Conservation (phyloP, 108 stramenopile genomes). For the Ochromonas danica region DNA sequence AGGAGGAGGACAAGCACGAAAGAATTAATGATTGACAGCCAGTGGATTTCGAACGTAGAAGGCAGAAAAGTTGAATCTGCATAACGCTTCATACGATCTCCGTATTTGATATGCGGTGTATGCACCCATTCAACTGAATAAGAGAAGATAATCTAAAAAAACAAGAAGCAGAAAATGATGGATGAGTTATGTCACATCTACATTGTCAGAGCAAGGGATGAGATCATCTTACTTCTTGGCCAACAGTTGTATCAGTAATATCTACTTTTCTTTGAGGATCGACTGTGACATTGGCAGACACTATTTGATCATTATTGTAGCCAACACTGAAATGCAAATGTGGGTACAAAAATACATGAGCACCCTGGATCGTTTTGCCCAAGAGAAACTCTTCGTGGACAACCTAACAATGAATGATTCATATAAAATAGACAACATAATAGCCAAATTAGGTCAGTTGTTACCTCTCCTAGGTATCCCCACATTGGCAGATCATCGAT, state of each 20-base stretch:
- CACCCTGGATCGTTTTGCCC: slow-evolving; percentile 30
- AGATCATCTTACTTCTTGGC: slow-evolving; percentile 54
- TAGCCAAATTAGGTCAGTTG: not conserved
- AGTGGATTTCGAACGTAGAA: slow-evolving; percentile 79
- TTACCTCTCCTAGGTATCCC: slow-evolving; percentile 84
- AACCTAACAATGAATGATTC: not conserved
- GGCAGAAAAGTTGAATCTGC: slow-evolving; percentile 78
- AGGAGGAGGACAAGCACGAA: slow-evolving; percentile 91
- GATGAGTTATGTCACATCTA: not conserved
- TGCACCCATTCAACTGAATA: slow-evolving; percentile 84
- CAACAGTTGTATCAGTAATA: slow-evolving; percentile 72
- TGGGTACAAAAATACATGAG: slow-evolving; percentile 68
- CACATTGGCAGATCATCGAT: slow-evolving; percentile 96
- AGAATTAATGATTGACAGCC: slow-evolving; percentile 97
- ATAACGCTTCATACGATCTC: slow-evolving; percentile 78
- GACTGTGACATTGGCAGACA: slow-evolving; percentile 77
- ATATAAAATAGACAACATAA: not conserved
- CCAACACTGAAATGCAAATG: slow-evolving; percentile 86
- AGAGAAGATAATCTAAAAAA: slow-evolving; percentile 69
- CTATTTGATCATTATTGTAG: slow-evolving; percentile 82
- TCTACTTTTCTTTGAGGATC: slow-evolving; percentile 71
- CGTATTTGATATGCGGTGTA: slow-evolving; percentile 72
- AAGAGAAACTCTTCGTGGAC: slow-evolving; percentile 35
- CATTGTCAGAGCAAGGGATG: no score
- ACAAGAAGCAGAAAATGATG: not conserved